phyloP scores from a whole-genome alignment of 108 stramenopile genomes.

The Cyclostephanos tholiformis region DNA sequence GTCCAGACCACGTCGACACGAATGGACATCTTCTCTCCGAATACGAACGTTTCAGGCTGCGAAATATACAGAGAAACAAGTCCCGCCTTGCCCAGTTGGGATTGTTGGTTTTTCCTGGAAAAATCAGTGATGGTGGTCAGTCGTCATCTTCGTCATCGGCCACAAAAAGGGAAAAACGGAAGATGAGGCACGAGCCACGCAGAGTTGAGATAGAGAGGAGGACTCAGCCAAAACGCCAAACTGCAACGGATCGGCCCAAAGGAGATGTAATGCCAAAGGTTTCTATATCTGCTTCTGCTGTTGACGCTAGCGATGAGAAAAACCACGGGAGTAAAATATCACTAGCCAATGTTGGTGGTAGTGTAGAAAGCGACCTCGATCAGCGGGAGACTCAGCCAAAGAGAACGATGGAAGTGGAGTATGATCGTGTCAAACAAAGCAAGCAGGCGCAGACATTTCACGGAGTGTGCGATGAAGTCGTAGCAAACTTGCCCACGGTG shows the following conservation, averaged over 20 bases:
- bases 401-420: neutral
- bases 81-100: conserved; percentile 40
- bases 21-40: conserved; percentile 26
- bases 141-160: neutral
- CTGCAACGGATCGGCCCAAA: neutral
- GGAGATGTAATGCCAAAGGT: neutral
- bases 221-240: conserved; percentile 20
- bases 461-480: neutral
- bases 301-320: neutral
- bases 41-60: conserved; percentile 43
- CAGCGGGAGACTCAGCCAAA: neutral
- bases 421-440: neutral
- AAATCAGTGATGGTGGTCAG: neutral
- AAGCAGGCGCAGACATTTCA: neutral
- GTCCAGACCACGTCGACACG: conserved; percentile 13
- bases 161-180: neutral
- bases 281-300: neutral
- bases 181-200: neutral
- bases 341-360: conserved; percentile 2
- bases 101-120: conserved; percentile 9
- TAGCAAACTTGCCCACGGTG: neutral
- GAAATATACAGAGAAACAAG: conserved; percentile 46
- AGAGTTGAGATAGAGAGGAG: conserved; percentile 4
- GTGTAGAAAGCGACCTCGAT: neutral
- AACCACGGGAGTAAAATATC: neutral